phyloP scores from a whole-genome alignment of 73 alveolate species.

The Paramecium pentaurelia region DNA sequence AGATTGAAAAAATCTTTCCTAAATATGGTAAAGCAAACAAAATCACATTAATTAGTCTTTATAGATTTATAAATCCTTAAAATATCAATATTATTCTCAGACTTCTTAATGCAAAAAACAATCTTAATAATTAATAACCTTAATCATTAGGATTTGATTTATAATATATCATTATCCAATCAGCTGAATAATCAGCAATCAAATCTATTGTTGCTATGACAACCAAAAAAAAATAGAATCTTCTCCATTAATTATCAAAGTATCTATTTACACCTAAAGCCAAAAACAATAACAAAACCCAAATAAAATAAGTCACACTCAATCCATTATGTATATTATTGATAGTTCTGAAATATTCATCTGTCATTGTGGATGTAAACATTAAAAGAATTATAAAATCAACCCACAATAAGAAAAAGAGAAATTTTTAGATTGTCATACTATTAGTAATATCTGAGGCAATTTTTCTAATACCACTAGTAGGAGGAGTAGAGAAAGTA shows the following conservation, averaged over 20 bases:
- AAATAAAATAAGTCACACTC: neutral
- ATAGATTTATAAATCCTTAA: neutral
- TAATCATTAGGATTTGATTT: neutral
- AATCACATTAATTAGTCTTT: neutral
- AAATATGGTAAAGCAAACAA: slow-evolving; percentile 11
- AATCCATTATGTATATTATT: neutral
- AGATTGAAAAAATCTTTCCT: neutral
- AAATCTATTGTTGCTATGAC: neutral
- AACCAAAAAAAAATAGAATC: neutral
- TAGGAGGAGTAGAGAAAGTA: slow-evolving; percentile 17
- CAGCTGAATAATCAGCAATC: neutral
- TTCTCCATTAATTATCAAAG: slow-evolving; percentile 38
- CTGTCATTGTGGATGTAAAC: neutral
- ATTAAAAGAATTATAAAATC: neutral
- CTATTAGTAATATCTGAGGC: neutral
- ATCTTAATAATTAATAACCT: neutral
- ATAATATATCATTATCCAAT: neutral
- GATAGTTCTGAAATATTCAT: neutral
- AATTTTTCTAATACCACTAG: neutral
- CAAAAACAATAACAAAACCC: neutral
- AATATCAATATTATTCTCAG: neutral
- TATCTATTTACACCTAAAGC: slow-evolving; percentile 6
- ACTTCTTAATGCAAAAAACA: neutral
- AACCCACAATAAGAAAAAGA: neutral
- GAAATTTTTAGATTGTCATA: neutral